A percentile compares a stretch with the other conserved stretches of the same genome.
Conservation (phyloP, 148 eudicot species). For the Rheum nobile region DNA sequence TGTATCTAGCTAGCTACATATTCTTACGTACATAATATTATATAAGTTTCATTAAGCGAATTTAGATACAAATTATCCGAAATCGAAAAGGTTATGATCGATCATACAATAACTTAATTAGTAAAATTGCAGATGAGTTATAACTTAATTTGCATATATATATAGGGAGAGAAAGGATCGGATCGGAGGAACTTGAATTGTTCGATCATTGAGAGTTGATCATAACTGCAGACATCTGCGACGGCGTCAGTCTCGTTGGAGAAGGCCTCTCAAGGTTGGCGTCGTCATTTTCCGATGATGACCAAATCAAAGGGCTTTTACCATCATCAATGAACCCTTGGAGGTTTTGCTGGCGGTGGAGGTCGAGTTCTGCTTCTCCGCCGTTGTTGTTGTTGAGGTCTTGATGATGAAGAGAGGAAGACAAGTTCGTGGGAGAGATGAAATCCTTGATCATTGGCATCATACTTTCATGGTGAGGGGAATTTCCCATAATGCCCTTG, state of each 20-base stretch:
- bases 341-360: constrained; percentile 7
- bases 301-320: constrained; percentile 50
- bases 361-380: constrained; percentile 24
- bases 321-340: not conserved
- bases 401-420: constrained; percentile 59
- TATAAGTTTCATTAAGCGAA: not conserved
- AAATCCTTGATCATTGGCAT: constrained; percentile 38
- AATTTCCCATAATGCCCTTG: not conserved
- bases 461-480: constrained; percentile 19
- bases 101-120: not conserved
- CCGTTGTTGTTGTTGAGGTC: constrained; percentile 21
- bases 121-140: not conserved
- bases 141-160: not conserved
- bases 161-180: not conserved
- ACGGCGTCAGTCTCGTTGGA: not conserved
- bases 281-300: constrained; percentile 36
- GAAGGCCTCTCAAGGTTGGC: not conserved
- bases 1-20: not conserved
- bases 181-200: too few relatives aligned
- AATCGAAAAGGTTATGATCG: not conserved
- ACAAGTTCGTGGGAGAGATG: constrained; percentile 25
- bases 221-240: not conserved
- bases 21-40: not conserved
- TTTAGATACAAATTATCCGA: not conserved
- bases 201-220: not conserved